Base-by-base conservation (phyloP, 2,329 filamentous ascomycete genomes). In the Botrytis fabae region DNA sequence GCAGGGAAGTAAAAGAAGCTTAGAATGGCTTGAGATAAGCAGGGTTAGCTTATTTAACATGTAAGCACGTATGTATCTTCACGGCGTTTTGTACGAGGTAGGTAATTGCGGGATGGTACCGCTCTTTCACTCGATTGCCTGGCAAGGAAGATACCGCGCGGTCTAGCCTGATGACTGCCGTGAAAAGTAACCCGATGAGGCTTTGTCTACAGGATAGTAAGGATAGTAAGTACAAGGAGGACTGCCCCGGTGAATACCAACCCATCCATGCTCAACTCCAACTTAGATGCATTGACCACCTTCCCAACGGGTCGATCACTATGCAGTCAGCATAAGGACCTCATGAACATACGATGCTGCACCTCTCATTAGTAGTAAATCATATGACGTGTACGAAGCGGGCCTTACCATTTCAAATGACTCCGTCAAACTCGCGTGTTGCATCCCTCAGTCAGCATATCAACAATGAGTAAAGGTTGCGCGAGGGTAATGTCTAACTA, bases 81-180 rank as follows among this genome's bases (percentile, higher is more conserved):
- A 46, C 65, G 35, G 59, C 54, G 46, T 54, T 57, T 38, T 46
- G 54, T 72, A 69, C 54, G 64, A 69, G 64, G 57, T 60, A 57
- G 66, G 48, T 8, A 75, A 42, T 28, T 44, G 71, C 72, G 51
- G 61, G 69, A 72, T 69, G 25, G 28, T 44, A 60, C 42, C 25
- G 12, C 28, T 63, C 38, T 42, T 71, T 46, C 69, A 40, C 42
- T 65, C 44, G 59, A 35, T 66, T 68, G 74, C 66, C 44, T 66
- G 70, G 42, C 51, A 48, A 59, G 68, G 46, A 54, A 48, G 28
- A 48, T 40, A 70, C 73, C 46, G 38, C 59, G 22, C n/a, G n/a
- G 48, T 60, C 74, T 75, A 77, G 75, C 74, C 73, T 75, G 64
- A 72, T 70, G 66, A 75, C 72, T 76, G 68, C 73, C 75, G 73